phyloP scores from a whole-genome alignment of 176 grass and related monocot species.

The Tillandsia leiboldiana region DNA sequence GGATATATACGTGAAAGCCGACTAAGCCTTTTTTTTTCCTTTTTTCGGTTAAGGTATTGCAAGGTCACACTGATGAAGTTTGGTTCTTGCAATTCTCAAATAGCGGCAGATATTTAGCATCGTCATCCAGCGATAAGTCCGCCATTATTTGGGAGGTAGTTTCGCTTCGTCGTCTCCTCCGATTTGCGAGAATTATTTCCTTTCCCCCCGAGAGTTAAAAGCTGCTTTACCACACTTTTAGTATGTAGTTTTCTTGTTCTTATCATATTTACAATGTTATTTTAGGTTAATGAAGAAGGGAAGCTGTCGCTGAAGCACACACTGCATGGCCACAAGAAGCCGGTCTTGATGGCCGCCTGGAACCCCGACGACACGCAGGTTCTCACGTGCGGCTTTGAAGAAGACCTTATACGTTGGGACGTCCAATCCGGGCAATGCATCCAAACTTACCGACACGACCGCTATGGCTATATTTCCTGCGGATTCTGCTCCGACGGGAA shows the following conservation, averaged over 20 bases:
- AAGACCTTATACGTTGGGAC: conserved; percentile 64
- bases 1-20: background rate
- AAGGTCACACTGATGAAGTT: conserved; percentile 68
- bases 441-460: conserved; percentile 48
- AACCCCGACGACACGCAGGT: conserved; percentile 71
- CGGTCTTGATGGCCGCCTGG: conserved; percentile 78
- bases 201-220: background rate
- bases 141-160: conserved; percentile 96
- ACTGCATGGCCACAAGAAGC: conserved; percentile 49
- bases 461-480: conserved; percentile 51
- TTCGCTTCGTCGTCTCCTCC: background rate
- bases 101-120: conserved; percentile 76
- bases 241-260: too few species aligned
- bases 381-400: conserved; percentile 86
- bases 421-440: conserved; percentile 64
- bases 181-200: background rate
- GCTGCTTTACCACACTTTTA: too few species aligned
- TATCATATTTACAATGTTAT: conserved; percentile 1
- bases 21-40: background rate
- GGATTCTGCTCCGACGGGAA: conserved; percentile 64
- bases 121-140: conserved; percentile 71
- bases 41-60: conserved; percentile 43
- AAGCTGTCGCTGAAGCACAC: conserved; percentile 55
- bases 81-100: conserved; percentile 96
- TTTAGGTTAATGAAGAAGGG: conserved; percentile 63